Base-by-base conservation (phyloP, 805 yeast genomes). In the Schwanniomyces polymorphus region DNA sequence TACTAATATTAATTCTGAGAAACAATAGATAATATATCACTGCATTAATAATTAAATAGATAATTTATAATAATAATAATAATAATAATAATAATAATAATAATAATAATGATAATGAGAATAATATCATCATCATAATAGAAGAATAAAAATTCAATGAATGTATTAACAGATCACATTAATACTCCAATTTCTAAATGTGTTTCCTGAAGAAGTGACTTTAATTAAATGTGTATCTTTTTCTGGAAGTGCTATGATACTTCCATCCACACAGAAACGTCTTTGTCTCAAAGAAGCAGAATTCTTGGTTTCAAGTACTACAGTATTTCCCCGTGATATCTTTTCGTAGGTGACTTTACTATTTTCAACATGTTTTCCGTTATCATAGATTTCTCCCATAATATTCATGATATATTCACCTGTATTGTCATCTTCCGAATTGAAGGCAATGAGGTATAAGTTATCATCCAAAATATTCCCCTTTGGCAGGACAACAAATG, bases 211-310 rank as follows among this genome's bases (percentile, higher is more conserved):
- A 7, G 50, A 45, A n/a, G 44, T 28, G 8, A 63, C 46, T n/a
- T 40, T 28, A 21, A 63, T 45, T 26, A 47, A 48, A 29, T 44
- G 41, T 3, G 42, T 53, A 9, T 39, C 43, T 12, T 43, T 42
- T 14, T 57, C 62, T 1, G 76, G 75, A 11, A 67, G 42, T 11
- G 46, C 56, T 12, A 70, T 52, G 18, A 81, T 82, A 16, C 77
- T 65, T 0, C 94, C 94, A 61, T 86, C 94, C 10, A 86, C 58
- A 57, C 92, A 86, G 60, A 85, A 75, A 28, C 90, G 66, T 50
- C 78, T 65, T n/a, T 68, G 56, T 10, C 56, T 58, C 4, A 45
- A 38, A 7, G 48, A 43, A 16, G 43, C 40, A 4, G 58, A 46
- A 27, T 55, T 43, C 5, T 33, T 42, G 4, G 57, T 49, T 4